Percentiles rank a stretch among this genome's conserved stretches.
Evolutionary conservation across 805 yeast genomes (phyloP).

Genomic region (baker's yeast (Saccharomyces cerevisiae)): DNA sequence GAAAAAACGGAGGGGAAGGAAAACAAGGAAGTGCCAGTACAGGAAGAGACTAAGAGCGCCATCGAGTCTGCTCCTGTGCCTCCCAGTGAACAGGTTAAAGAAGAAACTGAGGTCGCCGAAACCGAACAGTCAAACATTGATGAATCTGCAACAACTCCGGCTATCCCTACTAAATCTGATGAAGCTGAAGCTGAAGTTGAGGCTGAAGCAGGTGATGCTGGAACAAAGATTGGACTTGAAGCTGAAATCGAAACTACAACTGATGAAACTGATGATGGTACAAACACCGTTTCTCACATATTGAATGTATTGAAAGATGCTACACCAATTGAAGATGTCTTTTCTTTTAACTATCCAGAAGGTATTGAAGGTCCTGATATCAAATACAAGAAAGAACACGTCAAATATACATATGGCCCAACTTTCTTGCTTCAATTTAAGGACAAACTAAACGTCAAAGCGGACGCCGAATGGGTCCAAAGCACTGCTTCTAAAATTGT

Average conservation of each 20-base stretch:
- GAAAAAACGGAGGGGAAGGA: slow-evolving; percentile 5
- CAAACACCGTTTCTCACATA: slow-evolving; percentile 44
- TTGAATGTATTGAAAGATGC: slow-evolving; percentile 42
- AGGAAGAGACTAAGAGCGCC: background rate
- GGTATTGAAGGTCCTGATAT: slow-evolving; percentile 43
- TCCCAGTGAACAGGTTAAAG: slow-evolving; percentile 7
- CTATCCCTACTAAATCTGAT: slow-evolving; percentile 2
- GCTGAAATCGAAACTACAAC: slow-evolving; percentile 13
- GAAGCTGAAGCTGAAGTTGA: slow-evolving; percentile 17
- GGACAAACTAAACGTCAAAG: slow-evolving; percentile 44
- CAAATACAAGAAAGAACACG: slow-evolving; percentile 29
- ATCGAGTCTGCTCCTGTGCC: slow-evolving; percentile 1
- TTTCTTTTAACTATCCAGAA: slow-evolving; percentile 46
- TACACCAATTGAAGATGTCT: slow-evolving; percentile 48
- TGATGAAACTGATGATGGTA: slow-evolving; percentile 18
- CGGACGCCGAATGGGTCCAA: slow-evolving; percentile 53
- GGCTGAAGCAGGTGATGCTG: slow-evolving; percentile 12
- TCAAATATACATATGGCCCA: slow-evolving; percentile 61
- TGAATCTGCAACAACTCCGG: slow-evolving; percentile 7
- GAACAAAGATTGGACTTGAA: slow-evolving; percentile 11
- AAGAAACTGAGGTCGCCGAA: slow-evolving; percentile 8
- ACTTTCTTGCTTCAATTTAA: slow-evolving; percentile 73
- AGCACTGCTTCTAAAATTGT: slow-evolving; percentile 27
- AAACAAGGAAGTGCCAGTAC: slow-evolving; percentile 1
- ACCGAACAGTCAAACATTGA: slow-evolving; percentile 10